Conservation (phyloP, 768 basidiomycete species). For the Collybia sordida region DNA sequence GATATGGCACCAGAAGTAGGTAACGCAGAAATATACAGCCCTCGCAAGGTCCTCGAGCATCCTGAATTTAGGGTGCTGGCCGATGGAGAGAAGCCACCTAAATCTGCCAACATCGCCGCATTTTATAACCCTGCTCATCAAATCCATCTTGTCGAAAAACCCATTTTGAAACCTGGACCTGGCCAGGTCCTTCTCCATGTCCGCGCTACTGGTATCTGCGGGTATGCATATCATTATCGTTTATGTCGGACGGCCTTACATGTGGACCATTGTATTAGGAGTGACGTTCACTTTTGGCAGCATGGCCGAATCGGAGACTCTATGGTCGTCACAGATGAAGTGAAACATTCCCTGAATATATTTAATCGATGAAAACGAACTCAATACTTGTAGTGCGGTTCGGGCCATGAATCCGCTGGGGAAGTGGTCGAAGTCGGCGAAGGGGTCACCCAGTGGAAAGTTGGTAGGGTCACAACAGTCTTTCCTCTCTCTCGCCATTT, state of each 20-base stretch:
- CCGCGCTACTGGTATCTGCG: slow-evolving; percentile 69
- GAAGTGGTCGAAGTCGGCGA: slow-evolving; percentile 64
- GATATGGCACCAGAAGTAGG: slow-evolving; percentile 21
- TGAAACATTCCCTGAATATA: slow-evolving; percentile 16
- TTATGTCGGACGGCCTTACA: neutral
- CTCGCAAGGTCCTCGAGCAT: slow-evolving; percentile 55
- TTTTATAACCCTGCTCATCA: slow-evolving; percentile 66
- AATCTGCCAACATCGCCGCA: slow-evolving; percentile 53
- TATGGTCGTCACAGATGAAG: slow-evolving; percentile 71
- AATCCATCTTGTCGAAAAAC: slow-evolving; percentile 68
- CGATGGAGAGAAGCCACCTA: slow-evolving; percentile 47
- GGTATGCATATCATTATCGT: slow-evolving; percentile 34
- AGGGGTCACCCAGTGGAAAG: slow-evolving; percentile 66
- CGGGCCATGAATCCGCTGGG: slow-evolving; percentile 71
- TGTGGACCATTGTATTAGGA: slow-evolving; percentile 38
- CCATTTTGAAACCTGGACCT: slow-evolving; percentile 55
- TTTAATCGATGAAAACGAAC: neutral
- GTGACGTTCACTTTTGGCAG: slow-evolving; percentile 75
- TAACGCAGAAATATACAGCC: slow-evolving; percentile 51
- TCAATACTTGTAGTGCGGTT: slow-evolving; percentile 47
- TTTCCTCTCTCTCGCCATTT: neutral
- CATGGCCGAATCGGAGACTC: slow-evolving; percentile 68
- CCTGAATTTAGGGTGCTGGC: slow-evolving; percentile 54
- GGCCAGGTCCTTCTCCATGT: slow-evolving; percentile 69
- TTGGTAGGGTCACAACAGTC: slow-evolving; percentile 30